Evolutionary conservation across 1,139 yeast species (phyloP).

Genomic region (Diutina pseudorugosa): DNA sequence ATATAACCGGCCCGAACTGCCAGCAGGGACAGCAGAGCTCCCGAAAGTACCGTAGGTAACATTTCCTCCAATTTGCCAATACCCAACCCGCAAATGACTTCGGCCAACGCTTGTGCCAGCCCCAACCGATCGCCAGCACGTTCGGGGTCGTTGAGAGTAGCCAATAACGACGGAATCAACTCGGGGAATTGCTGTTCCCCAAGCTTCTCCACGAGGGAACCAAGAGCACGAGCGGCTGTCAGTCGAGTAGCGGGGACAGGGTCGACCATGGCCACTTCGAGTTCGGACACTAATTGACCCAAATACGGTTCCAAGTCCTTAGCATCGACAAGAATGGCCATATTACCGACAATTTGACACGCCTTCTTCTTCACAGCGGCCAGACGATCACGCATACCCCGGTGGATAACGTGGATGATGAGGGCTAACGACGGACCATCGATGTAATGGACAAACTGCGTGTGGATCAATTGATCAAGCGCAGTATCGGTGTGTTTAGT

Average conservation of each 20-base stretch:
- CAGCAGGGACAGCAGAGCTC: slow-evolving; percentile 53
- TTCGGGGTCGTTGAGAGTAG: slow-evolving; percentile 66
- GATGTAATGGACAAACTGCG: slow-evolving; percentile 93
- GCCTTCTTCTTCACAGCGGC: slow-evolving; percentile 89
- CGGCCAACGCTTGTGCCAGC: slow-evolving; percentile 93
- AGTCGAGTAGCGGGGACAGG: slow-evolving; percentile 97
- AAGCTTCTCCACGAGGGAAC: slow-evolving; percentile 87
- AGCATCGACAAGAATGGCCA: slow-evolving; percentile 90
- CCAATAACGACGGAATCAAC: slow-evolving; percentile 70
- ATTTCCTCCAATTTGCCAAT: slow-evolving; percentile 76
- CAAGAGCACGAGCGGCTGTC: slow-evolving; percentile 94
- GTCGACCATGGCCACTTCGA: slow-evolving; percentile 93
- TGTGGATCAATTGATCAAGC: slow-evolving; percentile 70
- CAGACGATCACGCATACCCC: slow-evolving; percentile 91
- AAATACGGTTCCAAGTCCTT: slow-evolving; percentile 80
- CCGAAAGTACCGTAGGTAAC: slow-evolving; percentile 67
- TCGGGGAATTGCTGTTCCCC: slow-evolving; percentile 96
- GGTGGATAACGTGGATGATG: slow-evolving; percentile 84
- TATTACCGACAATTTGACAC: slow-evolving; percentile 95
- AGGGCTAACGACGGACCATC: slow-evolving; percentile 97
- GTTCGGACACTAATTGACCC: slow-evolving; percentile 61
- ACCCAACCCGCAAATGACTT: slow-evolving; percentile 88
- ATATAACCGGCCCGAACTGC: slow-evolving; percentile 85
- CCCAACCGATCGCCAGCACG: slow-evolving; percentile 91
- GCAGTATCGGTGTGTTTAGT: slow-evolving; percentile 83